phyloP scores from a whole-genome alignment of 2,329 filamentous ascomycete genomes.

The Ceratocystis variospora region DNA sequence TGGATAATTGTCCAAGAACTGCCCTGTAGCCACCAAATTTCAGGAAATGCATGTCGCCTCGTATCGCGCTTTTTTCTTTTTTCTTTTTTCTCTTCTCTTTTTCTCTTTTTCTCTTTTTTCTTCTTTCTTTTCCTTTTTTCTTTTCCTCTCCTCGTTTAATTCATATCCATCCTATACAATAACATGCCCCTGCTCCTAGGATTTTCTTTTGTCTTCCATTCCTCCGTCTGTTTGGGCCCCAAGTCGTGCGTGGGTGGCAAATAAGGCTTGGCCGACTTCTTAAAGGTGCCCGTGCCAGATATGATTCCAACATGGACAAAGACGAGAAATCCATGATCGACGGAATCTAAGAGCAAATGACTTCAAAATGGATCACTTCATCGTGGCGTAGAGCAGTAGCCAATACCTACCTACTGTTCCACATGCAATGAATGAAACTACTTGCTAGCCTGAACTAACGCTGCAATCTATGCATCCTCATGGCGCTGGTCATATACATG shows the following conservation, averaged over 20 bases:
- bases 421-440: too few relatives aligned
- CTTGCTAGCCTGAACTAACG: too few relatives aligned
- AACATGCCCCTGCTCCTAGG: not conserved
- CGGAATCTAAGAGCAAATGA: not conserved
- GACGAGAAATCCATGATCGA: not conserved
- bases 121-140: not conserved
- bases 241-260: not conserved
- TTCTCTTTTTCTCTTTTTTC: not conserved
- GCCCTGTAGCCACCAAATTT: too few relatives aligned
- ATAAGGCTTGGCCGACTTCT: not conserved
- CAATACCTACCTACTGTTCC: too few relatives aligned
- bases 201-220: not conserved
- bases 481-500: too few relatives aligned
- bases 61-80: not conserved
- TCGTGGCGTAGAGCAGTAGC: too few relatives aligned
- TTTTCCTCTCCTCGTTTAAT: not conserved
- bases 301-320: not conserved
- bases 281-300: not conserved
- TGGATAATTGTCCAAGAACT: too few relatives aligned
- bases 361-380: not conserved
- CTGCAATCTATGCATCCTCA: too few relatives aligned
- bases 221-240: not conserved
- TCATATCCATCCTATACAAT: not conserved
- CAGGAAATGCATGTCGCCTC: too few relatives aligned
- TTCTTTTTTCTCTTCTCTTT: not conserved